Evolutionary conservation across 2,329 filamentous ascomycete species (phyloP), one percentile per base, ranked within the genome.

Genomic region (Fusarium sublunatum): DNA sequence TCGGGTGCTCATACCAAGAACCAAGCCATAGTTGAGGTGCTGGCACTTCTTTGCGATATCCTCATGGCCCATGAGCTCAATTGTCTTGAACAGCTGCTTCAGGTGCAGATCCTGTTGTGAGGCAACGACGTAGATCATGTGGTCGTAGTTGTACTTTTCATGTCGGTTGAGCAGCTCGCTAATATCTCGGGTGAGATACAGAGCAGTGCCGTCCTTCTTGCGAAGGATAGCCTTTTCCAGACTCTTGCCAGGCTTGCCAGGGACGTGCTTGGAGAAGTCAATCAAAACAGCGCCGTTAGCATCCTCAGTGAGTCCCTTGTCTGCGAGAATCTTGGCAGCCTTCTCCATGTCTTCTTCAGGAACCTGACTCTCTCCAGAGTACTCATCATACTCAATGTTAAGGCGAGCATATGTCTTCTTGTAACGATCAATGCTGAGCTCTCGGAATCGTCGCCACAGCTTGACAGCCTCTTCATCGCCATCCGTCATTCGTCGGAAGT

Each of bases 91-190:
- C 13, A 93, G 80, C 73, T 92, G 89, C 70, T 86, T 86, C 51
- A 92, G 81, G 72, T 93, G 90, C 11, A 90, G 80, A 68, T 91
- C 89, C 70, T 93, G 90, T 63, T 88, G 85, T 22, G 85, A 87
- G 2, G 89, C 89, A 28, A 92, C 86, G 9, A 93, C 90, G 70
- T 92, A 93, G 61, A 92, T 89, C 89, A 93, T 91, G 73, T 91
- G 86, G 77, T 93, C 89, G 68, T 91, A 92, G 10, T 86, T 74
- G 77, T 87, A 86, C 70, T 84, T 83, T 22, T 88, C 81, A 43
- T 85, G 67, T 53, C 91, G 86, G 70, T 87, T 84, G 49, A 92
- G 77, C 26, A 91, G 84, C 71, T 92, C 89, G 67, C 88, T 90
- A 61, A 93, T 89, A 74, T 94, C 90, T 65, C 91, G 86, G 46